A percentile compares a stretch with the other conserved stretches of the same genome.
phyloP scores from a whole-genome alignment of 352 stramenopile species.

The Globisporangium solare region DNA sequence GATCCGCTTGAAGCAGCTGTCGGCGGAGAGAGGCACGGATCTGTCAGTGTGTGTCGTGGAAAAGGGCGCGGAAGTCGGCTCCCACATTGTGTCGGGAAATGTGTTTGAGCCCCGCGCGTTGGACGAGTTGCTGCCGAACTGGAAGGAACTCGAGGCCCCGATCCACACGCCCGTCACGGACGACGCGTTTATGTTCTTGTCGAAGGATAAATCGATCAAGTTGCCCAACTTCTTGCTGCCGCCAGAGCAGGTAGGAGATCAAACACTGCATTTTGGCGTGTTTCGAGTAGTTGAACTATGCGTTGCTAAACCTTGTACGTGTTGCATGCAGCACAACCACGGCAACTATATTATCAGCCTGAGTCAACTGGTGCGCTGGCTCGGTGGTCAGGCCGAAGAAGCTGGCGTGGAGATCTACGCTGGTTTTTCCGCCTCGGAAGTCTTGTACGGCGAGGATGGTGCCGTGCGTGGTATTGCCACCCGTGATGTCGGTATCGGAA shows the following conservation, averaged over 20 bases:
- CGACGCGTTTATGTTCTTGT: constrained; percentile 94
- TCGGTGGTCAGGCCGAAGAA: constrained; percentile 95
- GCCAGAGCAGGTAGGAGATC: constrained; percentile 71
- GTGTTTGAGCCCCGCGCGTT: constrained; percentile 98
- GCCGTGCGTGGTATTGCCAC: constrained; percentile 94
- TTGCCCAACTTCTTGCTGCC: constrained; percentile 94
- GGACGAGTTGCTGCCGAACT: constrained; percentile 96
- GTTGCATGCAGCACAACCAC: constrained; percentile 90
- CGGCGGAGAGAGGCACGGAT: constrained; percentile 90
- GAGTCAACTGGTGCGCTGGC: constrained; percentile 95
- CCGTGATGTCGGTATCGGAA: constrained; percentile 97
- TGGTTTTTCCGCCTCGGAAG: constrained; percentile 95
- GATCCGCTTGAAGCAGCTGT: constrained; percentile 98
- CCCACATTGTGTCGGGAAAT: constrained; percentile 98
- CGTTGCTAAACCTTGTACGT: neutral
- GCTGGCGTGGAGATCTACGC: constrained; percentile 99
- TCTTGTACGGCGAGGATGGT: constrained; percentile 81
- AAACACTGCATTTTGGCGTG: neutral
- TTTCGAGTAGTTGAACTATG: neutral
- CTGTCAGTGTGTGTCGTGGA: constrained; percentile 94
- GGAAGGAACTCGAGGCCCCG: constrained; percentile 86
- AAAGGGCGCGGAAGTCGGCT: constrained; percentile 95
- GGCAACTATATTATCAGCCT: constrained; percentile 99
- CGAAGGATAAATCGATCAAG: constrained; percentile 77
- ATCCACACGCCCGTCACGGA: constrained; percentile 92